Conservation (phyloP, 2,329 filamentous ascomycete genomes). For the Aureobasidium sp. region DNA sequence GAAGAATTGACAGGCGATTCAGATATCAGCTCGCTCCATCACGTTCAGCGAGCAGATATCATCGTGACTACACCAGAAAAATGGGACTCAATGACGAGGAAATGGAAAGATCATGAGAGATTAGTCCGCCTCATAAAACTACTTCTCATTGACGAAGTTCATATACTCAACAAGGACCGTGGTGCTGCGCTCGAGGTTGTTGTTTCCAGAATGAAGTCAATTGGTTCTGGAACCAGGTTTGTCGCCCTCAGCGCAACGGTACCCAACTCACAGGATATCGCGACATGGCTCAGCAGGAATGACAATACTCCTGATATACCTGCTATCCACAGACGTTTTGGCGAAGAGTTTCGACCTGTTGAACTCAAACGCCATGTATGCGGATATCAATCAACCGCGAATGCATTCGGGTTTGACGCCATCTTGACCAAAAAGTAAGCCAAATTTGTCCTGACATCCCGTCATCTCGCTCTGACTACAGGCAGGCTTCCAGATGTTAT, state of each 20-base stretch:
- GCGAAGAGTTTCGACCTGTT: constrained; percentile 74
- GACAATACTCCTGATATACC: constrained; percentile 53
- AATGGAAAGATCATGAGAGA: constrained; percentile 74
- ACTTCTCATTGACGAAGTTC: constrained; percentile 81
- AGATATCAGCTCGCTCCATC: constrained; percentile 56
- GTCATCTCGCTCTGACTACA: constrained; percentile 1
- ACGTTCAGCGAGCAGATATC: constrained; percentile 67
- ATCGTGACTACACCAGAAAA: constrained; percentile 87
- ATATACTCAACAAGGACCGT: constrained; percentile 72
- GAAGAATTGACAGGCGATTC: constrained; percentile 80
- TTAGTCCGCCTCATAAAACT: constrained; percentile 69
- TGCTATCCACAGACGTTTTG: constrained; percentile 63
- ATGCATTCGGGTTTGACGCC: constrained; percentile 73
- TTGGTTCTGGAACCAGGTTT: constrained; percentile 68
- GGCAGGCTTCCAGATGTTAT: constrained; percentile 60
- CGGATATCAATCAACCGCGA: constrained; percentile 57
- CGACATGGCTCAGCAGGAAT: constrained; percentile 68
- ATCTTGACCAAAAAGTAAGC: constrained; percentile 52
- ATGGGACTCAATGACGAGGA: constrained; percentile 83
- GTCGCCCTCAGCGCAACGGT: constrained; percentile 77
- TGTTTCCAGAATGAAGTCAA: constrained; percentile 80
- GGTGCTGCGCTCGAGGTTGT: constrained; percentile 78
- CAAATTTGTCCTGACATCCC: not conserved
- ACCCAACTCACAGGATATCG: constrained; percentile 74
- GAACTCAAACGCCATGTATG: constrained; percentile 69